Evolutionary conservation across 2,329 filamentous ascomycete species (phyloP).

Genomic region (Phaeosphaeriaceae sp.): DNA sequence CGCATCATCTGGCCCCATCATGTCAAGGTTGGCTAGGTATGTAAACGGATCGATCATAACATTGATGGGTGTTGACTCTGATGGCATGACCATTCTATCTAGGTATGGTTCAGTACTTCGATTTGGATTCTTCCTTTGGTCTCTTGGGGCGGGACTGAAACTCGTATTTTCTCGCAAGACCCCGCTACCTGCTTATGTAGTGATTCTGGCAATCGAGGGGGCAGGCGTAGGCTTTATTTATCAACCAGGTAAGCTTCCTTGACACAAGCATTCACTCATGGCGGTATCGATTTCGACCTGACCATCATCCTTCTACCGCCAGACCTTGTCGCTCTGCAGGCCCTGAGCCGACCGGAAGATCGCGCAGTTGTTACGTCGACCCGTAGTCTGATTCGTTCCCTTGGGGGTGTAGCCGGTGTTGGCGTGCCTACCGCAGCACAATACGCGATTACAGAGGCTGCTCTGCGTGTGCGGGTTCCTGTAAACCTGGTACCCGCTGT

Average conservation of each 20-base stretch:
- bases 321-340: constrained; percentile 36
- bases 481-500: constrained; percentile 3
- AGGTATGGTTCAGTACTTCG: constrained; percentile 23
- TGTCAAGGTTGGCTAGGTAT: constrained; percentile 26
- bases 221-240: constrained; percentile 34
- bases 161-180: constrained; percentile 29
- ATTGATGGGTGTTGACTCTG: too few relatives aligned
- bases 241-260: constrained; percentile 31
- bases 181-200: constrained; percentile 18
- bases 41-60: too few relatives aligned
- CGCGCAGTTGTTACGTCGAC: constrained; percentile 38
- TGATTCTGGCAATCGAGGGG: constrained; percentile 32
- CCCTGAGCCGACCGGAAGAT: constrained; percentile 23
- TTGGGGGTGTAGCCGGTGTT: constrained; percentile 32
- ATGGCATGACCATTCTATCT: too few relatives aligned
- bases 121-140: constrained; percentile 28
- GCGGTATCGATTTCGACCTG: too few relatives aligned
- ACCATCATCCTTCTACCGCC: constrained; percentile 9
- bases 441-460: constrained; percentile 16
- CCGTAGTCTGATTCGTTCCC: constrained; percentile 34
- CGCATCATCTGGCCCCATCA: constrained; percentile 19
- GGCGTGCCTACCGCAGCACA: constrained; percentile 16
- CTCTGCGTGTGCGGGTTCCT: too few relatives aligned
- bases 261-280: too few relatives aligned
- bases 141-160: constrained; percentile 31